phyloP scores from a whole-genome alignment of 225 moss, liverwort and hornwort genomes.

The Takakia lepidozioides region DNA sequence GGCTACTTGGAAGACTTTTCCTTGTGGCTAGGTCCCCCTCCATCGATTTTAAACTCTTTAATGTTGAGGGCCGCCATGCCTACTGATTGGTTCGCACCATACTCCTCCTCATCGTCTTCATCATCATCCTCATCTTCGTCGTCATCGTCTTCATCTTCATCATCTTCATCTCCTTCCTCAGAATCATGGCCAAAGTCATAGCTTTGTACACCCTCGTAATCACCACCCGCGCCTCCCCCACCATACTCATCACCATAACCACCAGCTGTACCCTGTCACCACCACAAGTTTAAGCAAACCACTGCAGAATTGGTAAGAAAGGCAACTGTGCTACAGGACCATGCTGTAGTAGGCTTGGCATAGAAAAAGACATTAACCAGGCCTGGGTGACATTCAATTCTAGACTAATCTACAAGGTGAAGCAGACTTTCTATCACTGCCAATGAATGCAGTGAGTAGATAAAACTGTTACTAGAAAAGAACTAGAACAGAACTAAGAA shows the following conservation, averaged over 20 bases:
- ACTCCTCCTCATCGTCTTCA: constrained; percentile 49
- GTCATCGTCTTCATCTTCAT: constrained; percentile 55
- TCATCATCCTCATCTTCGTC: constrained; percentile 67
- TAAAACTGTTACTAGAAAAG: too few relatives aligned
- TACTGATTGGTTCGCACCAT: constrained; percentile 27
- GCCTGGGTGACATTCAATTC: too few relatives aligned
- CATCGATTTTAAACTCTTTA: constrained; percentile 67
- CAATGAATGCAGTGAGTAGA: too few relatives aligned
- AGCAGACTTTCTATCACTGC: too few relatives aligned
- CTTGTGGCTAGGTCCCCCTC: constrained; percentile 29
- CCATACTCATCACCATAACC: constrained; percentile 62
- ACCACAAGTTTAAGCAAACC: too few relatives aligned
- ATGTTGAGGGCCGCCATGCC: constrained; percentile 97
- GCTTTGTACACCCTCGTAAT: constrained; percentile 42
- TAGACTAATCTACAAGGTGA: too few relatives aligned
- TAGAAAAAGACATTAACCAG: too few relatives aligned
- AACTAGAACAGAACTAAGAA: too few relatives aligned
- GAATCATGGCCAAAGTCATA: constrained; percentile 38
- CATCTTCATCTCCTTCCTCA: constrained; percentile 32
- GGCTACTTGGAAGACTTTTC: constrained; percentile 60
- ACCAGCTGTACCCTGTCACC: constrained; percentile 49
- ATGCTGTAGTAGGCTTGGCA: too few relatives aligned
- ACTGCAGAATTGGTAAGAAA: too few relatives aligned
- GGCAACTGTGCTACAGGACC: too few relatives aligned
- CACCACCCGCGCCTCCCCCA: constrained; percentile 41